Conservation (phyloP, 2,329 filamentous ascomycete species). For the Talaromyces funiculosus region DNA sequence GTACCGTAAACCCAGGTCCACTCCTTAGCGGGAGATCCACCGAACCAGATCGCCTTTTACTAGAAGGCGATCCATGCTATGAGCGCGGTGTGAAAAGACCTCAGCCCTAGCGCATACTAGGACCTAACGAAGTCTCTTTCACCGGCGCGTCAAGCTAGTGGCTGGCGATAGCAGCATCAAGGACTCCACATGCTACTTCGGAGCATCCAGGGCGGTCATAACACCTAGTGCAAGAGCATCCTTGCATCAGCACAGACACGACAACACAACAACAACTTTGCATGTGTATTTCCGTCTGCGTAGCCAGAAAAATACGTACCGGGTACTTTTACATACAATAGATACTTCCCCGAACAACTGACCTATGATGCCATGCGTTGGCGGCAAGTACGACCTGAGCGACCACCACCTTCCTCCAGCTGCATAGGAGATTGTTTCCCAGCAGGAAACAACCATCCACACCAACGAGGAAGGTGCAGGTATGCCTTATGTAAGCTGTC, state of each 20-base stretch:
- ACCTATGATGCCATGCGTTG: slow-evolving; percentile 1
- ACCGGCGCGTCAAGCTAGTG: neutral
- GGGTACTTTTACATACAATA: neutral
- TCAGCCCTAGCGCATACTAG: slow-evolving; percentile 4
- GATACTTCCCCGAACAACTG: neutral
- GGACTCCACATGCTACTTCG: neutral
- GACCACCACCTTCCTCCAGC: neutral
- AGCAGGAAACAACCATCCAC: neutral
- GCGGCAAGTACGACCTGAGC: neutral
- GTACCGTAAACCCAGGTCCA: neutral
- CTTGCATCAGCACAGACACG: neutral
- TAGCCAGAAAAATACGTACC: neutral
- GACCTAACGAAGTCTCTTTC: neutral
- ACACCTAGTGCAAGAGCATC: neutral
- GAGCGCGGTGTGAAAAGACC: too few species aligned
- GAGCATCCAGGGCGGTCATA: neutral
- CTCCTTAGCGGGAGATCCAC: neutral
- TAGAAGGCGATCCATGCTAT: too few species aligned
- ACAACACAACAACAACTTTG: neutral
- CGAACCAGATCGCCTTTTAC: neutral
- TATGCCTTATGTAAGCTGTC: neutral
- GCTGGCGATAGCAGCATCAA: neutral
- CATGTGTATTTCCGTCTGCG: neutral
- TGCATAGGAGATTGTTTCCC: neutral
- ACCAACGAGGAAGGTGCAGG: neutral